Conservation (phyloP, 495 filamentous ascomycete species). For the Emericellopsis terricola region DNA sequence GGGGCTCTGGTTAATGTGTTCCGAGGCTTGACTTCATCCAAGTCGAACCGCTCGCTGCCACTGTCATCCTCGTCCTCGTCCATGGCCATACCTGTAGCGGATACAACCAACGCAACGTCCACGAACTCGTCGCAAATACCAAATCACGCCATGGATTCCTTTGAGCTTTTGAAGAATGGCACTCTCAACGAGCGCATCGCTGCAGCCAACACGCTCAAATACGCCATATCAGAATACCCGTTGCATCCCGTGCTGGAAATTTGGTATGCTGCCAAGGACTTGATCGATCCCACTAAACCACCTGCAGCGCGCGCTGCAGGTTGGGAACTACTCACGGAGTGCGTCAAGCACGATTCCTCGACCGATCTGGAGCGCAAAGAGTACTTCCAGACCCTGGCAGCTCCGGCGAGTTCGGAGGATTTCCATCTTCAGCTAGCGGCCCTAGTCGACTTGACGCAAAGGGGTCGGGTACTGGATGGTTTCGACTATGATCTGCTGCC, state of each 20-base stretch:
- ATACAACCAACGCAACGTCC: conserved; percentile 13
- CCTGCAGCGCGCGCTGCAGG: conserved; percentile 33
- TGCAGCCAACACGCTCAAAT: conserved; percentile 36
- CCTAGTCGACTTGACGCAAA: conserved; percentile 41
- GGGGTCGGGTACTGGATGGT: conserved; percentile 42
- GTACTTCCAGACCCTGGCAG: conserved; percentile 42
- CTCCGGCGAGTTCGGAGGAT: conserved; percentile 30
- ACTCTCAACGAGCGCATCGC: conserved; percentile 30
- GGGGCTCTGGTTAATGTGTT: conserved; percentile 37
- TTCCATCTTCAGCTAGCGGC: conserved; percentile 46
- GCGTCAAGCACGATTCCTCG: conserved; percentile 37
- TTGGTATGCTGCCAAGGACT: conserved; percentile 46
- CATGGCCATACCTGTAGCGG: conserved; percentile 8
- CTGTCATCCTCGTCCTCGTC: conserved; percentile 8
- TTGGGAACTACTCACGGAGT: conserved; percentile 46
- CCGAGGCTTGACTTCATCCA: conserved; percentile 29
- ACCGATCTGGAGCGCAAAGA: conserved; percentile 45
- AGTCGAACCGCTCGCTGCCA: conserved; percentile 11
- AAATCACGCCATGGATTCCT: conserved; percentile 23
- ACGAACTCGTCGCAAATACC: conserved; percentile 15
- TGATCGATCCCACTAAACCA: conserved; percentile 37
- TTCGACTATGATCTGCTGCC: conserved; percentile 44
- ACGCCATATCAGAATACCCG: conserved; percentile 36
- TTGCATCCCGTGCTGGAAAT: conserved; percentile 36
- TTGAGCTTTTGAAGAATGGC: conserved; percentile 24